A percentile compares a stretch with the other conserved stretches of the same genome.
Evolutionary conservation across 371 early-diverging fungal genomes (phyloP).

Genomic region (Mucor circinelloides): DNA sequence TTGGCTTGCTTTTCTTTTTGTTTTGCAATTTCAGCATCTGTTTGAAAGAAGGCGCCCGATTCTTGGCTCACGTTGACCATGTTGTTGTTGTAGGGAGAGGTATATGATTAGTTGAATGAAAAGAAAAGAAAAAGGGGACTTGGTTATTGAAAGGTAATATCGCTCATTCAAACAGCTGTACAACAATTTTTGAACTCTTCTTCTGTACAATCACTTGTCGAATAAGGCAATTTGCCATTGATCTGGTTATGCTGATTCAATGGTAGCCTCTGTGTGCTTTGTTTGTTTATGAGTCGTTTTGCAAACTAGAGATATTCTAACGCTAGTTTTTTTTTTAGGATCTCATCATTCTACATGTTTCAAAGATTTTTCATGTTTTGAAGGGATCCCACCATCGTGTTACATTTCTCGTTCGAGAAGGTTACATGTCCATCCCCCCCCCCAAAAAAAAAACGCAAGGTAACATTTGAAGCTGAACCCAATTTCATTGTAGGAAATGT

Average conservation of each 20-base stretch:
- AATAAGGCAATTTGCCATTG: neutral
- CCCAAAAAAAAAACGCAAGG: too few species aligned
- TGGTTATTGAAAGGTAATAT: neutral
- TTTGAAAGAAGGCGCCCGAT: conserved; percentile 77
- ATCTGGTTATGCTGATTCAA: neutral
- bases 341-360: too few species aligned
- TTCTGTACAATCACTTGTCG: neutral
- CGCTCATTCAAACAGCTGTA: neutral
- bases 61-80: conserved; percentile 61
- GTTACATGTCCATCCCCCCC: too few species aligned
- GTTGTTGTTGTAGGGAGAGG: neutral
- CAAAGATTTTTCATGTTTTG: too few species aligned
- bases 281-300: too few species aligned
- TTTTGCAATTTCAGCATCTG: conserved; percentile 70
- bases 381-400: too few species aligned
- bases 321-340: too few species aligned
- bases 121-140: neutral
- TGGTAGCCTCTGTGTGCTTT: too few species aligned
- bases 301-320: too few species aligned
- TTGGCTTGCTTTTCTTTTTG: conserved; percentile 61
- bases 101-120: neutral
- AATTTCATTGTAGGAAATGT: too few species aligned
- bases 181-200: neutral
- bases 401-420: too few species aligned
- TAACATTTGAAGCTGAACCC: too few species aligned